Percentiles rank a stretch among this genome's conserved stretches.
Conservation (phyloP, 345 rosid genomes). For the Carallia pectinifolia region DNA sequence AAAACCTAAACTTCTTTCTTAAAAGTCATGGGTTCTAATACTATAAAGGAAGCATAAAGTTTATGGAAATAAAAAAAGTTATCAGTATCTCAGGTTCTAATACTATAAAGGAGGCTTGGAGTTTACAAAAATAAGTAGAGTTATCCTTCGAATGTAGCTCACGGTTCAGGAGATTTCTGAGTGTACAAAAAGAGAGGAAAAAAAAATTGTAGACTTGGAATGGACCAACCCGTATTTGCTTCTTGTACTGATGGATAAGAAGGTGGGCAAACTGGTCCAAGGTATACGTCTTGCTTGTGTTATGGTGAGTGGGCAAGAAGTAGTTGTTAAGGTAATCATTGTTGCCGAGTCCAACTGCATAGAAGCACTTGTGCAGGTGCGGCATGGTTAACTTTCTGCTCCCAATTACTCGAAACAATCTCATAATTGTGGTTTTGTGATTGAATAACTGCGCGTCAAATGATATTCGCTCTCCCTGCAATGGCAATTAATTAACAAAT, state of each 20-base stretch:
- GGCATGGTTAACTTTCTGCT: background rate
- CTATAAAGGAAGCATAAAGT: no score
- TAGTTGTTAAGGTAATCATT: conserved; percentile 45
- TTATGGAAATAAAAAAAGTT: no score
- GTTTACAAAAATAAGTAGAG: no score
- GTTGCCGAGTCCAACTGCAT: conserved; percentile 34
- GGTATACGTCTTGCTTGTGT: conserved; percentile 14
- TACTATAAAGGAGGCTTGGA: no score
- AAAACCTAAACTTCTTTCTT: no score
- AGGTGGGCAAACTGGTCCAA: conserved; percentile 22
- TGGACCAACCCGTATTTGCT: conserved; percentile 25
- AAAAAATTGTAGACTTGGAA: background rate
- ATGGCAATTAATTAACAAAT: background rate
- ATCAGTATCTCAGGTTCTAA: no score
- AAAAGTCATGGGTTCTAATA: no score
- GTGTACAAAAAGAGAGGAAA: background rate
- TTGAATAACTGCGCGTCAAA: conserved; percentile 39
- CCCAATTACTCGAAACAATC: background rate
- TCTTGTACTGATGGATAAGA: conserved; percentile 21
- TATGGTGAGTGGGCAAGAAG: conserved; percentile 23
- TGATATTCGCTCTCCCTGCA: conserved; percentile 50
- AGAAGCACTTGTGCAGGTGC: conserved; percentile 30
- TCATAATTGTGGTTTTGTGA: conserved; percentile 11
- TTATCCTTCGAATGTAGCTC: no score
- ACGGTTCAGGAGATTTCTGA: no score